phyloP scores from a whole-genome alignment of 768 basidiomycete genomes.

The Suillus tomentosus region DNA sequence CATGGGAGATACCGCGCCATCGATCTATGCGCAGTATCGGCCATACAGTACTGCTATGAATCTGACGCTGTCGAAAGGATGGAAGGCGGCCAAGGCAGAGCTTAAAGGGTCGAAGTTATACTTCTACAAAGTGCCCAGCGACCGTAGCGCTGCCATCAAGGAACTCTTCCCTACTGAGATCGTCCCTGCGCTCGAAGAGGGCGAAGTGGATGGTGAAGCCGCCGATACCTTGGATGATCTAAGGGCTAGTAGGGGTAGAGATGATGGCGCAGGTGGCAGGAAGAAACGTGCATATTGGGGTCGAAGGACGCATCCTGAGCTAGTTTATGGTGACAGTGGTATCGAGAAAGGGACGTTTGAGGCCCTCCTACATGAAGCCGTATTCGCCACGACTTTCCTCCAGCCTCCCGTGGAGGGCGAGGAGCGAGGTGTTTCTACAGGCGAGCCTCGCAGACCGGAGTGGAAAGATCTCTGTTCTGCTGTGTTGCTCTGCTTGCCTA shows the following conservation, averaged over 20 bases:
- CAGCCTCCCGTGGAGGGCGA: slow-evolving; percentile 19
- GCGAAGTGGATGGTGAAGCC: slow-evolving; percentile 35
- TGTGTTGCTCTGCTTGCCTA: slow-evolving; percentile 62
- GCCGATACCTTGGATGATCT: slow-evolving; percentile 32
- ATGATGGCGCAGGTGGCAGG: slow-evolving; percentile 37
- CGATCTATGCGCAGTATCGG: slow-evolving; percentile 32
- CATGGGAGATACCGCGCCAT: slow-evolving; percentile 51
- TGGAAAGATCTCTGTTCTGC: slow-evolving; percentile 70
- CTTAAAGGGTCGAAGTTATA: slow-evolving; percentile 83
- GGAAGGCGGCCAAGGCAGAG: slow-evolving; percentile 87
- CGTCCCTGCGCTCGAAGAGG: slow-evolving; percentile 55
- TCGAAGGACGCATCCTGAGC: slow-evolving; percentile 69
- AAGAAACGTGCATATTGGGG: slow-evolving; percentile 81
- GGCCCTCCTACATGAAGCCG: slow-evolving; percentile 78
- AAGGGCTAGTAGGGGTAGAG: slow-evolving; percentile 35
- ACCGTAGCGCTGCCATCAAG: slow-evolving; percentile 63
- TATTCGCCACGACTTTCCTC: slow-evolving; percentile 74
- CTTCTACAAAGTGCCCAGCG: slow-evolving; percentile 83
- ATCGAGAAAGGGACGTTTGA: slow-evolving; percentile 74
- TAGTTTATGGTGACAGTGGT: slow-evolving; percentile 42
- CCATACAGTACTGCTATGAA: slow-evolving; percentile 36
- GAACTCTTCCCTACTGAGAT: slow-evolving; percentile 73
- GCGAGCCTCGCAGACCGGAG: slow-evolving; percentile 20
- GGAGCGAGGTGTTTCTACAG: slow-evolving; percentile 3
- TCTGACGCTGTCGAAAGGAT: slow-evolving; percentile 58